phyloP scores from a whole-genome alignment of 179 eudicot genomes.

The Gypsophila paniculata region DNA sequence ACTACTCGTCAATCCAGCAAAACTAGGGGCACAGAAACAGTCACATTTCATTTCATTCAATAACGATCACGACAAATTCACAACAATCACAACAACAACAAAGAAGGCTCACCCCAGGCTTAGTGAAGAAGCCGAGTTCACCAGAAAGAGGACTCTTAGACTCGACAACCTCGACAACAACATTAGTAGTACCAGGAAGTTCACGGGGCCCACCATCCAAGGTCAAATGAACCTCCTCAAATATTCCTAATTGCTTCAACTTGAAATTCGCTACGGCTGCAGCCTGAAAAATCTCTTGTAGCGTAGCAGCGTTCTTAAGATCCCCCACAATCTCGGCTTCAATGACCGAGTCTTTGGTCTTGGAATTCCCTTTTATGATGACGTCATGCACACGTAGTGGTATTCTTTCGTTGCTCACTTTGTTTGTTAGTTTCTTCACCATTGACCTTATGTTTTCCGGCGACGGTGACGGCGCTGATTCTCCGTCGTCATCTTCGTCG shows the following conservation, averaged over 20 bases:
- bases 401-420: conserved; percentile 43
- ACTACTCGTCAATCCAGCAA: no score
- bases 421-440: conserved; percentile 44
- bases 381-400: conserved; percentile 74
- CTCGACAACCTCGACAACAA: conserved; percentile 66
- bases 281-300: conserved; percentile 69
- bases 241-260: conserved; percentile 49
- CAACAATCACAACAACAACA: not conserved
- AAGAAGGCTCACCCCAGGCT: conserved; percentile 59
- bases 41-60: no score
- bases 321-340: conserved; percentile 51
- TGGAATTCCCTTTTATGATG: conserved; percentile 66
- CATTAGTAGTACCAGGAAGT: conserved; percentile 67
- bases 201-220: conserved; percentile 79
- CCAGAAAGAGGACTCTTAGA: conserved; percentile 51
- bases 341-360: conserved; percentile 65
- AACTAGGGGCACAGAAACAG: no score
- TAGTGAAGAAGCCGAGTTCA: conserved; percentile 57
- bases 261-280: conserved; percentile 44
- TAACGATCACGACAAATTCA: not conserved
- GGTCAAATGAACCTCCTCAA: conserved; percentile 61
- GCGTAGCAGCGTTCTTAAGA: conserved; percentile 39
- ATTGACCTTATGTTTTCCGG: conserved; percentile 34
- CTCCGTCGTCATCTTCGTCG: conserved; percentile 28
- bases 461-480: not conserved